Conservation (phyloP, 805 yeast species). For the Spathaspora girioi region DNA sequence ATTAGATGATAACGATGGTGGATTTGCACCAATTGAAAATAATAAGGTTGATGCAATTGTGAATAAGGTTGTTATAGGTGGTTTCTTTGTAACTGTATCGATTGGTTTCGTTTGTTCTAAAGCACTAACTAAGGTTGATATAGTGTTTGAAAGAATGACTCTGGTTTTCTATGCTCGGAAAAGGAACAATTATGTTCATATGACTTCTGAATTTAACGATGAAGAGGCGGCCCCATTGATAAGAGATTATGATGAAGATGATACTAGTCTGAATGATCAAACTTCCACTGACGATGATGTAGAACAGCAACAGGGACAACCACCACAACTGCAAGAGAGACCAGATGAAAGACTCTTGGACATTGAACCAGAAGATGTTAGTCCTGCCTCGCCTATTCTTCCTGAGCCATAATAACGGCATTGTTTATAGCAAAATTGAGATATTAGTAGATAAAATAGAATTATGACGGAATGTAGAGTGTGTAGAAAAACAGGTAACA, state of each 20-base stretch:
- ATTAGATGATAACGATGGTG: constrained; percentile 59
- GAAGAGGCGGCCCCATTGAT: constrained; percentile 37
- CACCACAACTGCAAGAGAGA: too few relatives aligned
- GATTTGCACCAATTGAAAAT: constrained; percentile 55
- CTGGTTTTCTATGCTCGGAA: constrained; percentile 32
- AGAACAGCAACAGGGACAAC: too few relatives aligned
- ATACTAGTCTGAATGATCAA: constrained; percentile 11
- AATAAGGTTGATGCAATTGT: constrained; percentile 56
- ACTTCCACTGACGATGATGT: too few relatives aligned
- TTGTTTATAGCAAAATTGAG: too few relatives aligned
- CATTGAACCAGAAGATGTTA: too few relatives aligned
- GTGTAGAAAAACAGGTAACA: too few relatives aligned
- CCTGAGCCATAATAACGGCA: too few relatives aligned
- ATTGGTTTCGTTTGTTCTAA: constrained; percentile 32
- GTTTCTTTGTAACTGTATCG: constrained; percentile 81
- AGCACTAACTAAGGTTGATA: constrained; percentile 31
- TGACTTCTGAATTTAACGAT: constrained; percentile 35
- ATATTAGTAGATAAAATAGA: too few relatives aligned
- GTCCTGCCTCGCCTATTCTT: too few relatives aligned
- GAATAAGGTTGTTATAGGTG: constrained; percentile 54
- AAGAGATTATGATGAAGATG: constrained; percentile 37
- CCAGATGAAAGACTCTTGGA: too few relatives aligned
- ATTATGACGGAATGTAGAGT: too few relatives aligned
- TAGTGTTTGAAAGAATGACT: constrained; percentile 27
- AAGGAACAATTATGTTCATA: constrained; percentile 36